Evolutionary conservation across 1,284 basidiomycete species (phyloP), one percentile per base, ranked within the genome.

Genomic region (Ceratobasidium sp.): DNA sequence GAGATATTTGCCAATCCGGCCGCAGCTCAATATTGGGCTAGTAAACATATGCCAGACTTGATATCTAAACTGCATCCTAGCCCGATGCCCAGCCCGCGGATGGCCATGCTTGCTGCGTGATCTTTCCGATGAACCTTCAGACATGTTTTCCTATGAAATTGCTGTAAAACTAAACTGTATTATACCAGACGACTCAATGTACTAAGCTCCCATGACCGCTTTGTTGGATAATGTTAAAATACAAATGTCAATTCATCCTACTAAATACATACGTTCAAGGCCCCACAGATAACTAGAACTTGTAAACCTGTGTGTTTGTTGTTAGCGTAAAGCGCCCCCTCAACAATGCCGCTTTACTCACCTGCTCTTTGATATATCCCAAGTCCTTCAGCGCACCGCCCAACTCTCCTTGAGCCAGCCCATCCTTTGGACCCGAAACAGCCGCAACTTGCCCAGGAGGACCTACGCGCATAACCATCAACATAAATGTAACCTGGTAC

Each of bases 391-490:
- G 84, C 31, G 92, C 84, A 58, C 96, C 96, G 39, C 86, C 86
- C n/a, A 98, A 79, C 76, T 89, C 88, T 39, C 96, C 96, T 83
- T 98, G 96, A 82, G 93, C 89, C 79, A 86, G 86, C 6, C 92
- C 92, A 9, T 86, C 88, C 82, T 93, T 94, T 82, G 90, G 88
- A 7, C 92, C 95, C 77, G 93, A 89, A 76, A 98, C 79, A 0
- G 93, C 88, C 39, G 86, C 86, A 41, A 97, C 90, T 82, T 97
- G 94, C 7, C 87, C 88, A 48, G 95, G 95, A n/a, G 95, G 94
- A 14, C 92, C 90, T 92, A 76, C 34, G 16, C 24, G 24, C 22
- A 75, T 22, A 56, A 14, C 31, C 51, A n/a, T 22, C 3, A 19
- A 29, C 59, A 24, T 27, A 29, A 22, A 31, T 27, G 4, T 6